Evolutionary conservation across 2,329 filamentous ascomycete species (phyloP), one percentile per base, ranked within the genome.

Genomic region (Colletotrichum tanaceti): DNA sequence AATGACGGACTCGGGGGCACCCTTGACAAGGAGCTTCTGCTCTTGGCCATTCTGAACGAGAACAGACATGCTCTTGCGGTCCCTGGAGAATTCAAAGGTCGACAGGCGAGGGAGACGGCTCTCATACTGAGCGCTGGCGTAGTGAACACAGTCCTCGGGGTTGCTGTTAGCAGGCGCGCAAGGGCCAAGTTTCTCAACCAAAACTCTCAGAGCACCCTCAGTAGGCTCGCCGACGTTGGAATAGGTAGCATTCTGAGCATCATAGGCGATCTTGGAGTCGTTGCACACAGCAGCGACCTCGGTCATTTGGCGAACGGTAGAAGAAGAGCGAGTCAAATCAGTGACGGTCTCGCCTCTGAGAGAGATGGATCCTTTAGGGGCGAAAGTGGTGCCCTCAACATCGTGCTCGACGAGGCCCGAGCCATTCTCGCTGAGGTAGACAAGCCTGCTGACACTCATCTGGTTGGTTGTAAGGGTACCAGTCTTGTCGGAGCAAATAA

Each of bases 401-500:
- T 96, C 91, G 55, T 97, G 86, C 78, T 97, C 94, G 74, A 94
- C 92, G 28, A 98, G 84, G 67, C 88, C 90, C 62, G 83, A 87
- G 57, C 93, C 94, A 68, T 87, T 80, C 73, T 92, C 89, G 74
- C 88, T 90, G 73, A 99, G 85, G 77, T 94, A 93, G 55, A 97
- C 92, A 64, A 98, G 83, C 81, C 95, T 97, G 84, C 90, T 96
- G 65, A 98, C 96, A 77, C 96, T 98, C 96, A 99, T 99, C 82
- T 98, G 94, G 83, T 99, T 99, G 47, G 96, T 99, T 13, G 96
- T 99, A 77, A 99, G 83, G 57, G 96, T 99, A 74, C 96, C 97
- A 5, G 96, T 99, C 86, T 99, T 99, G 85, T 99, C 96, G 4
- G 97, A 99, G 85, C 97, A 99, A 78, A 99, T 98, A 65, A 99